phyloP scores from a whole-genome alignment of 1,284 basidiomycete genomes.

The Cutaneotrichosporon mucoides region DNA sequence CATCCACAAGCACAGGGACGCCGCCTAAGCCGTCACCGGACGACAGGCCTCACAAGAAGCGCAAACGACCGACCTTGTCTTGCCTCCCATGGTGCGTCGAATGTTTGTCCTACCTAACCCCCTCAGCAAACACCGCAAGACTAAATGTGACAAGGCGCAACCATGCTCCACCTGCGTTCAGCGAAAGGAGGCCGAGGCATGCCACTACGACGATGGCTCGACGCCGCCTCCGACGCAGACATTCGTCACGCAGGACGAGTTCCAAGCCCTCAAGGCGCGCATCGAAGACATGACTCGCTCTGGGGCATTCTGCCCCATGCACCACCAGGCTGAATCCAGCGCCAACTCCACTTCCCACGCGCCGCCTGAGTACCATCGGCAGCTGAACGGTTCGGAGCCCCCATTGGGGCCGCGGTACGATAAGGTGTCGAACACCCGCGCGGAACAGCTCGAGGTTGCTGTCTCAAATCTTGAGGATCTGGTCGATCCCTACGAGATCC shows the following conservation, averaged over 20 bases:
- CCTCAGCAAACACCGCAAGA: neutral
- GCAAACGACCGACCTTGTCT: neutral
- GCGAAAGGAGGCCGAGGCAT: neutral
- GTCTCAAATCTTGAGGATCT: neutral
- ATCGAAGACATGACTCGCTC: neutral
- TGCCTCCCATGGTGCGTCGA: neutral
- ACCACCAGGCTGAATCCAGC: too few species aligned
- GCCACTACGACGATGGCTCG: neutral
- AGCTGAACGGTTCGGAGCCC: neutral
- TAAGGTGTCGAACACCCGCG: neutral
- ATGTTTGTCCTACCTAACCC: neutral
- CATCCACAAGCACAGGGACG: neutral
- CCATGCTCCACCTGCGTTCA: constrained; percentile 1
- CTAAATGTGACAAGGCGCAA: constrained; percentile 1
- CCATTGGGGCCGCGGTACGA: neutral
- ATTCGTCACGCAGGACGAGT: neutral
- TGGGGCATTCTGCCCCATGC: neutral
- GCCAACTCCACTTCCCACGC: neutral
- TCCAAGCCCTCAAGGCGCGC: neutral
- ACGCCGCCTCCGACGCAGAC: neutral
- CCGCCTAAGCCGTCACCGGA: neutral
- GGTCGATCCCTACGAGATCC: neutral
- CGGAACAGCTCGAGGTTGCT: neutral
- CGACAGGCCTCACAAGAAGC: neutral
- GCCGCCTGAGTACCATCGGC: neutral